Evolutionary conservation across 805 yeast genomes (phyloP).

Genomic region (Teunomyces atbi): DNA sequence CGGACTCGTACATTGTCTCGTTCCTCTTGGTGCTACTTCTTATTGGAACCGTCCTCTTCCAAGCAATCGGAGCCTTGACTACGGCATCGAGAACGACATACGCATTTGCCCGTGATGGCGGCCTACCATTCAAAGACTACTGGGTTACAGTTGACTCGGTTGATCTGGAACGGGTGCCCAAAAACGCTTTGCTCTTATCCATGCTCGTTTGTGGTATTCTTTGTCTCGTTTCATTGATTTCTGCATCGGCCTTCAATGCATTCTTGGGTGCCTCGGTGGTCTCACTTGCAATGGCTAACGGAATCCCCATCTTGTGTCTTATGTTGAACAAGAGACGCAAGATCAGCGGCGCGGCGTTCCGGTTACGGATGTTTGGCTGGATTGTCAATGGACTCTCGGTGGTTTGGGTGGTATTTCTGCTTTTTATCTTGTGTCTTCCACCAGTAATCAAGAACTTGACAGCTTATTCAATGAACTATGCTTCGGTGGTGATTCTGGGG

Average conservation of each 20-base stretch:
- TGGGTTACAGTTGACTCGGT: constrained; percentile 66
- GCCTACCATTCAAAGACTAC: constrained; percentile 59
- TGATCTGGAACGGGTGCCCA: constrained; percentile 61
- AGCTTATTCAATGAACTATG: constrained; percentile 55
- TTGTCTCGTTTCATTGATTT: constrained; percentile 64
- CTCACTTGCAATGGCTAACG: constrained; percentile 70
- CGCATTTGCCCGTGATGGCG: constrained; percentile 82
- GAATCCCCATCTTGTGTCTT: constrained; percentile 69
- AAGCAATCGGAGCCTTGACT: constrained; percentile 76
- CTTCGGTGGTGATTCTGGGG: constrained; percentile 57
- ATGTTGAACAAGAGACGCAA: constrained; percentile 58
- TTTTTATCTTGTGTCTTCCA: constrained; percentile 66
- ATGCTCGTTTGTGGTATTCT: constrained; percentile 59
- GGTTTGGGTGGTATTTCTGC: constrained; percentile 57
- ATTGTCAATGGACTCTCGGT: constrained; percentile 57
- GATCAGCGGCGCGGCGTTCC: constrained; percentile 66
- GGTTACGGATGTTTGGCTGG: constrained; percentile 64
- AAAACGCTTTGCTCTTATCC: constrained; percentile 64
- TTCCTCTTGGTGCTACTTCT: constrained; percentile 64
- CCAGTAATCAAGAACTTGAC: constrained; percentile 49
- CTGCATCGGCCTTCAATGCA: constrained; percentile 76
- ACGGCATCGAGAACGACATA: constrained; percentile 82
- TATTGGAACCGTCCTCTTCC: constrained; percentile 69
- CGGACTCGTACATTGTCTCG: constrained; percentile 67
- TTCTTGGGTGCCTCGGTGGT: constrained; percentile 82